Evolutionary conservation across 345 rosid species (phyloP).

Genomic region (Sonneratia alba): DNA sequence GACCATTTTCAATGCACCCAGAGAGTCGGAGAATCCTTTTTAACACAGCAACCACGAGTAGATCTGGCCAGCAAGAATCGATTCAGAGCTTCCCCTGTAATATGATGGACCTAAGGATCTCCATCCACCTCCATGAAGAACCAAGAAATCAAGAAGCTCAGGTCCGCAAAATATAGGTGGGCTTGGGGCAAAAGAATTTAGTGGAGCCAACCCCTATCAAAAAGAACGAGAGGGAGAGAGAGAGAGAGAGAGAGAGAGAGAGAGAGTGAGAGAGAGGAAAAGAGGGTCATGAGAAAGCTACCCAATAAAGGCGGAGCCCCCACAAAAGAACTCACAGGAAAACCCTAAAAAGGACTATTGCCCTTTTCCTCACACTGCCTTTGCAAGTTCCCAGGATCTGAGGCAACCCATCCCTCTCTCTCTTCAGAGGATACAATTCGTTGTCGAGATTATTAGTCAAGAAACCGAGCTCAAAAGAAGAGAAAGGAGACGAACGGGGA

Average conservation of each 20-base stretch:
- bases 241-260: background rate
- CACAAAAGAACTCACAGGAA: conserved; percentile 30
- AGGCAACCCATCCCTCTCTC: conserved; percentile 38
- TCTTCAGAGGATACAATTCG: conserved; percentile 14
- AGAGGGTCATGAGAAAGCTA: conserved; percentile 40
- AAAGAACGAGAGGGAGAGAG: conserved; percentile 9
- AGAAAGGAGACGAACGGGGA: background rate
- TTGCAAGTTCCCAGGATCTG: conserved; percentile 45
- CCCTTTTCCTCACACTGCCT: conserved; percentile 23
- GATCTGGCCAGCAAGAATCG: background rate
- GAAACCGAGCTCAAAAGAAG: background rate
- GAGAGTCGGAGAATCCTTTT: background rate
- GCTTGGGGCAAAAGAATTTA: background rate
- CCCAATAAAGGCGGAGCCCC: conserved; percentile 26
- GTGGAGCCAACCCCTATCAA: conserved; percentile 8
- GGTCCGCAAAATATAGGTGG: conserved; percentile 18
- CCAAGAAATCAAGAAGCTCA: conserved; percentile 11
- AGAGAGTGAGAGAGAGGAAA: background rate
- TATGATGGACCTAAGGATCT: conserved; percentile 6
- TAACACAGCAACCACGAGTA: background rate
- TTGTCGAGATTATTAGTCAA: conserved; percentile 10
- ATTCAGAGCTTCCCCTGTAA: background rate
- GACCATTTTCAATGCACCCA: conserved; percentile 43
- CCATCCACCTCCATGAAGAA: conserved; percentile 34
- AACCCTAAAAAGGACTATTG: conserved; percentile 26